Conservation (phyloP, 2,329 filamentous ascomycete genomes). For the Colletotrichum magnum region DNA sequence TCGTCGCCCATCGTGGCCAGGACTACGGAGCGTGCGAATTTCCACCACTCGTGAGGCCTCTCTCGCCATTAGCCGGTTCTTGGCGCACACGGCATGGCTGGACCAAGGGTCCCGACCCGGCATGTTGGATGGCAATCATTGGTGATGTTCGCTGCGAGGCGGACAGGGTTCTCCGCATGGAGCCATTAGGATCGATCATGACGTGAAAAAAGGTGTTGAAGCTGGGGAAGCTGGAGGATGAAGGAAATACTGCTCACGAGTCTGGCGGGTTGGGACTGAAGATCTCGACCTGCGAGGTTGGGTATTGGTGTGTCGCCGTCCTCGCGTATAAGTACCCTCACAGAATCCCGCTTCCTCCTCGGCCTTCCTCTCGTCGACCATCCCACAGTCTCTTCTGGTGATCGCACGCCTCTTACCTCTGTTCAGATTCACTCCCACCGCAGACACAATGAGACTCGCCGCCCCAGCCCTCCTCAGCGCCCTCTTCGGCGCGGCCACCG, state of each 20-base stretch:
- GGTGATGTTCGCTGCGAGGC: background rate
- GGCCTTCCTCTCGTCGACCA: background rate
- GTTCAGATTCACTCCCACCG: background rate
- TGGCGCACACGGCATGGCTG: constrained; percentile 14
- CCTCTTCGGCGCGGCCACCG: constrained; percentile 23
- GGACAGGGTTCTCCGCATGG: constrained; percentile 36
- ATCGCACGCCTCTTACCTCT: background rate
- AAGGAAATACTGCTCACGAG: background rate
- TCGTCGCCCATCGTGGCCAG: background rate
- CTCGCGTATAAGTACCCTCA: constrained; percentile 6
- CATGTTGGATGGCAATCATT: constrained; percentile 17
- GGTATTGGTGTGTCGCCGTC: background rate
- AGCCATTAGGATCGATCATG: background rate
- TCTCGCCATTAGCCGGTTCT: constrained; percentile 19
- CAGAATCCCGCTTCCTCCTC: background rate
- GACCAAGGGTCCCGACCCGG: constrained; percentile 20
- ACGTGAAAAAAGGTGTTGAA: background rate
- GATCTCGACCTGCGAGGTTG: background rate
- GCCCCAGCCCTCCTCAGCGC: constrained; percentile 11
- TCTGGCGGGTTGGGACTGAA: background rate
- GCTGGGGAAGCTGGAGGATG: background rate
- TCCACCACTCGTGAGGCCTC: constrained; percentile 24
- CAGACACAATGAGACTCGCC: constrained; percentile 32
- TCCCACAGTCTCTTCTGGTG: background rate
- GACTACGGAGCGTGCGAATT: constrained; percentile 16